A percentile compares a stretch with the other conserved stretches of the same genome.
Evolutionary conservation across 192 early-diverging fungal genomes (phyloP).

Genomic region (Backusella australiensis): DNA sequence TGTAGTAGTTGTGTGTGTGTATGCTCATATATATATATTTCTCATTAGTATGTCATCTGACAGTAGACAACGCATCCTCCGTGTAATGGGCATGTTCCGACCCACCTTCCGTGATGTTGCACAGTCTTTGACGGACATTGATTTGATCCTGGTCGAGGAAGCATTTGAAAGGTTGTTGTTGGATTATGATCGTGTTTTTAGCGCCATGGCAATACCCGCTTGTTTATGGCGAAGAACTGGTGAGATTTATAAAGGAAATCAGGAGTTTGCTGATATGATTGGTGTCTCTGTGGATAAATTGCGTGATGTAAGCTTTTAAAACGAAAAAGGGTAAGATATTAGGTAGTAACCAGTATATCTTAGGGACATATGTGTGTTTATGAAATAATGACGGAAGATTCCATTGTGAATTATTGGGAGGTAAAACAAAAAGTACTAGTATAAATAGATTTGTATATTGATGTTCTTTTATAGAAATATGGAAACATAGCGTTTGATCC

Average conservation of each 20-base stretch:
- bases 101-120: conserved; percentile 88
- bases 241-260: conserved; percentile 95
- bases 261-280: conserved; percentile 90
- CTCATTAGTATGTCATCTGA: conserved; percentile 61
- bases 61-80: conserved; percentile 76
- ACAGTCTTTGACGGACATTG: conserved; percentile 89
- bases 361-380: conserved; percentile 51
- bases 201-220: conserved; percentile 90
- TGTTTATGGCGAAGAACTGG: conserved; percentile 95
- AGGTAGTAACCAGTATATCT: conserved; percentile 13
- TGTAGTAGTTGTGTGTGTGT: not conserved
- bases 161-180: conserved; percentile 91
- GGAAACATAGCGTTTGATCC: conserved; percentile 97
- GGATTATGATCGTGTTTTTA: conserved; percentile 95
- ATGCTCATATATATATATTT: not conserved
- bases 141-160: conserved; percentile 94
- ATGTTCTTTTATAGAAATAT: conserved; percentile 63
- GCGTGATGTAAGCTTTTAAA: conserved; percentile 55
- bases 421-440: conserved; percentile 25
- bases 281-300: conserved; percentile 82
- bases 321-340: too few relatives aligned
- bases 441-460: not conserved
- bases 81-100: conserved; percentile 85
- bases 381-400: conserved; percentile 87
- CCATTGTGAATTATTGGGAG: conserved; percentile 98